Evolutionary conservation across 768 basidiomycete genomes (phyloP).

Genomic region (Psilocybe tampanensis): DNA sequence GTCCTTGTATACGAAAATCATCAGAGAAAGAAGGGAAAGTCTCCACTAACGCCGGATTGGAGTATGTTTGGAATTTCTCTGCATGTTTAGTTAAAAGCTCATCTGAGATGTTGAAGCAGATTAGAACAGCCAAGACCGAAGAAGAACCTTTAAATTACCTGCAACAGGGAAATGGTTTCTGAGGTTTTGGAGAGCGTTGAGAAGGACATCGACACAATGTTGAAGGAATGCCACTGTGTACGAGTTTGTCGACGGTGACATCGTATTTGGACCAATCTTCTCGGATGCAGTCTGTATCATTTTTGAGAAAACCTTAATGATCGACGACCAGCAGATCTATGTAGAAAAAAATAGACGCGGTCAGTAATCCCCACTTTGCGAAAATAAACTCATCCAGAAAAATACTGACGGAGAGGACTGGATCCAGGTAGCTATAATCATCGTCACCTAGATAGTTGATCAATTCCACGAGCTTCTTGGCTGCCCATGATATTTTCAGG

Average conservation of each 20-base stretch:
- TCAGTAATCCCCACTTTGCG: not conserved
- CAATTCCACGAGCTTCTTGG: conserved; percentile 43
- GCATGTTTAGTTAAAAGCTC: conserved; percentile 1
- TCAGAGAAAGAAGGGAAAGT: not conserved
- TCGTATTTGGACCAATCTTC: conserved; percentile 10
- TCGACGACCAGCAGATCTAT: conserved; percentile 30
- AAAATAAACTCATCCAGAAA: not conserved
- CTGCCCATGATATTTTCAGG: conserved; percentile 44
- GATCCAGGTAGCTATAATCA: conserved; percentile 58
- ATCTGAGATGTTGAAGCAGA: not conserved
- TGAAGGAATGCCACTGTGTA: conserved; percentile 21
- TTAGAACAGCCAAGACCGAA: not conserved
- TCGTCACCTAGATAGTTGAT: conserved; percentile 48
- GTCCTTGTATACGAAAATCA: not conserved
- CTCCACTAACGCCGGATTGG: not conserved
- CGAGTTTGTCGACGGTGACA: conserved; percentile 12
- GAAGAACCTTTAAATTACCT: conserved; percentile 11
- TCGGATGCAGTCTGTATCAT: conserved; percentile 21
- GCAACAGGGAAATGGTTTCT: conserved; percentile 18
- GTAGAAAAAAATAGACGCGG: not conserved
- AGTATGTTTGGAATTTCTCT: not conserved
- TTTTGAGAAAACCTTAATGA: conserved; percentile 21
- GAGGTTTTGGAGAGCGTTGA: conserved; percentile 19
- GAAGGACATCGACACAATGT: conserved; percentile 19
- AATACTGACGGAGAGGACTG: conserved; percentile 50